Conservation (phyloP, 2,329 filamentous ascomycete species). For the Pyrenochaeta sp. region DNA sequence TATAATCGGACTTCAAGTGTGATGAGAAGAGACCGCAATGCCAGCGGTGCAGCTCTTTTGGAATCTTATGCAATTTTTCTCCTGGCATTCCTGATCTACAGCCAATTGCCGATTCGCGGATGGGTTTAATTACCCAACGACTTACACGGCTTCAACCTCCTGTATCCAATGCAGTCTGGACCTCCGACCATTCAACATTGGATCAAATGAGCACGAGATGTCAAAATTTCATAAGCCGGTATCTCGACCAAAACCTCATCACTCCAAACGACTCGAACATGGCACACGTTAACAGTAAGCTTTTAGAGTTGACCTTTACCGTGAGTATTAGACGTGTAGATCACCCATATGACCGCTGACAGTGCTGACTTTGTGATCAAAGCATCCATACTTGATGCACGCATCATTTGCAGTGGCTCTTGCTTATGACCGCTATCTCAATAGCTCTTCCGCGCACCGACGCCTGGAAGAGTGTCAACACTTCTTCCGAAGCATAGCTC, state of each 20-base stretch:
- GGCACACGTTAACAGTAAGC: not conserved
- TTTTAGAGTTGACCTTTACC: constrained; percentile 1
- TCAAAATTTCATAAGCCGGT: constrained; percentile 5
- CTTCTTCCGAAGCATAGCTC: not conserved
- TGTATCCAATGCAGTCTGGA: not conserved
- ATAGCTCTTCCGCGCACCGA: not conserved
- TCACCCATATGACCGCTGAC: not conserved
- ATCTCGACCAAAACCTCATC: constrained; percentile 1
- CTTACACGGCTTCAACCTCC: not conserved
- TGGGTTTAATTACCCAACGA: not conserved
- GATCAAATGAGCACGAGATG: not conserved
- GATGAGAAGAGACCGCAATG: constrained; percentile 1
- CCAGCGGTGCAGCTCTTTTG: constrained; percentile 1
- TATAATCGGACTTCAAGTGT: not conserved
- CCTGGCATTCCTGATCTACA: constrained; percentile 1
- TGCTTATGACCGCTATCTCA: constrained; percentile 1
- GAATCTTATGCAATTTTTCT: not conserved
- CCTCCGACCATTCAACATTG: not conserved
- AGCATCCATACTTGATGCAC: constrained; percentile 5
- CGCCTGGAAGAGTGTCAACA: constrained; percentile 1
- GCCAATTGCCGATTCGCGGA: not conserved
- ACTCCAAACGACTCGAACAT: constrained; percentile 1
- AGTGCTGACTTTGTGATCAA: not conserved
- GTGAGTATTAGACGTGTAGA: constrained; percentile 1
- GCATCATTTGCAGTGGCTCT: constrained; percentile 3